Conservation (phyloP, 768 basidiomycete species). For the Gloeophyllum trabeum region DNA sequence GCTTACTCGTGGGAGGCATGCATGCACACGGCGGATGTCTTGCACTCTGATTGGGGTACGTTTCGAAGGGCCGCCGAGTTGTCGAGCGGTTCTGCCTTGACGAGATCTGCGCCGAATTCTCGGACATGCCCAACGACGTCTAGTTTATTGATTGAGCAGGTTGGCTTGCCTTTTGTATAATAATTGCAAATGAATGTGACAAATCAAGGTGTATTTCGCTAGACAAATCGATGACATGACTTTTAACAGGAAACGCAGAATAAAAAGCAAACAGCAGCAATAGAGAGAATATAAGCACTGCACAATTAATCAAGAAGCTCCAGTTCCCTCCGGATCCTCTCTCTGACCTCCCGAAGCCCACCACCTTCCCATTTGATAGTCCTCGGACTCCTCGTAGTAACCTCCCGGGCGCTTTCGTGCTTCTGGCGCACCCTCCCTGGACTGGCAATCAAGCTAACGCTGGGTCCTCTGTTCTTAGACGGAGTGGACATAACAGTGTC, state of each 20-base stretch:
- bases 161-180: too few relatives aligned
- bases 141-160: neutral
- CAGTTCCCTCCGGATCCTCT: conserved; percentile 71
- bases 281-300: conserved; percentile 6
- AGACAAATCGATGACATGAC: too few relatives aligned
- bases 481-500: too few relatives aligned
- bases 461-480: too few relatives aligned
- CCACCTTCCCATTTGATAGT: conserved; percentile 61
- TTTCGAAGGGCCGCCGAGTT: neutral
- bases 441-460: conserved; percentile 18
- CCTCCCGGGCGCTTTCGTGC: conserved; percentile 46
- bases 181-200: too few relatives aligned
- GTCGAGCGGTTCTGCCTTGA: neutral
- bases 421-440: conserved; percentile 25
- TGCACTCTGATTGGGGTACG: neutral
- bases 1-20: neutral
- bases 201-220: too few relatives aligned
- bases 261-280: neutral
- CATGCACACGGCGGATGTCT: neutral
- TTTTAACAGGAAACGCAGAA: neutral
- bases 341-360: conserved; percentile 68
- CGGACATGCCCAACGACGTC: neutral
- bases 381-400: conserved; percentile 61
- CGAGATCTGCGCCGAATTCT: neutral
- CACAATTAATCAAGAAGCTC: conserved; percentile 45